Conservation (phyloP, 2,329 filamentous ascomycete genomes). For the Harringtonia aguacate region DNA sequence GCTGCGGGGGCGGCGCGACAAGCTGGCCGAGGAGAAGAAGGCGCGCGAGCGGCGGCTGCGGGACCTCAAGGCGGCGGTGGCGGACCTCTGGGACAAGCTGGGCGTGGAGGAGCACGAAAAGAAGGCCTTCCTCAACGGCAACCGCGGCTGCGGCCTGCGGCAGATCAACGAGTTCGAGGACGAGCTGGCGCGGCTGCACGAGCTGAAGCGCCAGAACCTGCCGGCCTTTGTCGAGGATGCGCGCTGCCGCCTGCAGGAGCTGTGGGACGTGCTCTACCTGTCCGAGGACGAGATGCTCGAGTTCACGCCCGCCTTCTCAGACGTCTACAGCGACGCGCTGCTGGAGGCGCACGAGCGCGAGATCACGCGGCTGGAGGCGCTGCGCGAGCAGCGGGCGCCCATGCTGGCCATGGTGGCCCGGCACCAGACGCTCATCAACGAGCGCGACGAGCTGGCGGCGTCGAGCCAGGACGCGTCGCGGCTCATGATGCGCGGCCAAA, state of each 20-base stretch:
- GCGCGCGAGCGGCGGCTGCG: constrained; percentile 64
- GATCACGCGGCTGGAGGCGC: constrained; percentile 66
- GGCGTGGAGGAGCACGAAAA: constrained; percentile 73
- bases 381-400: constrained; percentile 81
- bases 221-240: constrained; percentile 95
- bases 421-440: constrained; percentile 71
- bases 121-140: constrained; percentile 74
- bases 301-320: constrained; percentile 92
- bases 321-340: constrained; percentile 92
- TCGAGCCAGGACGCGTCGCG: constrained; percentile 93
- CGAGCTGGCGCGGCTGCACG: constrained; percentile 74
- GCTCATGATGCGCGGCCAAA: constrained; percentile 80
- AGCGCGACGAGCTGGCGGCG: constrained; percentile 76
- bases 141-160: constrained; percentile 81
- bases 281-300: constrained; percentile 98
- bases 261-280: constrained; percentile 91
- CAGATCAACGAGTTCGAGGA: constrained; percentile 96
- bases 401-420: constrained; percentile 73
- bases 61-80: constrained; percentile 68
- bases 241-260: constrained; percentile 77
- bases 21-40: constrained; percentile 80
- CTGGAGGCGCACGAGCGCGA: constrained; percentile 92
- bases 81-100: constrained; percentile 79
- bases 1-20: constrained; percentile 66
- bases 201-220: constrained; percentile 89